Evolutionary conservation across 2,329 filamentous ascomycete species (phyloP).

Genomic region (Apiospora marii): DNA sequence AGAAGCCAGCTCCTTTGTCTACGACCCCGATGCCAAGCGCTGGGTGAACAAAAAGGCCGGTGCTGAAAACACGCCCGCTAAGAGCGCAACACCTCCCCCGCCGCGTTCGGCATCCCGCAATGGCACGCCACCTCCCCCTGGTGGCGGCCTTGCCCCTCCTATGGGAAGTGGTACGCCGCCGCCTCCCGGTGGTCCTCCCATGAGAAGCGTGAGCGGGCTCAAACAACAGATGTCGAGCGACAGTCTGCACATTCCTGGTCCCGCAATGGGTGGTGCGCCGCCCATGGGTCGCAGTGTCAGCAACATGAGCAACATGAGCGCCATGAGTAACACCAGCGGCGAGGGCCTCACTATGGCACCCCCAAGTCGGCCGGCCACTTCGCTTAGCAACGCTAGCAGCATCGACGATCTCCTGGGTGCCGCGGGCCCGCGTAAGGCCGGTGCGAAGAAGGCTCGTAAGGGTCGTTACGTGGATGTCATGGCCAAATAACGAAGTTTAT

Average conservation of each 20-base stretch:
- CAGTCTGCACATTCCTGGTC: conserved; percentile 42
- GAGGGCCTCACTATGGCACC: conserved; percentile 40
- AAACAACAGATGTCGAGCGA: conserved; percentile 47
- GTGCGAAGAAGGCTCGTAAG: conserved; percentile 77
- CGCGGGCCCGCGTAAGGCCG: conserved; percentile 71
- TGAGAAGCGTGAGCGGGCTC: conserved; percentile 38
- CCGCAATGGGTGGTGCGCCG: conserved; percentile 41
- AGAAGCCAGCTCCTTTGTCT: conserved; percentile 91
- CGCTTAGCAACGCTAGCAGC: conserved; percentile 89
- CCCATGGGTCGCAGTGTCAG: conserved; percentile 58
- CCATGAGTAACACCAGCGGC: conserved; percentile 14
- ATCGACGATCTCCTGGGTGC: conserved; percentile 92
- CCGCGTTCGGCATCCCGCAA: conserved; percentile 65
- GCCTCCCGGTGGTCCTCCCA: conserved; percentile 34
- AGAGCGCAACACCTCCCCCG: conserved; percentile 79
- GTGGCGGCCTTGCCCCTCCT: conserved; percentile 37
- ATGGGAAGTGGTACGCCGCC: conserved; percentile 31
- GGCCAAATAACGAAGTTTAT: conserved; percentile 64
- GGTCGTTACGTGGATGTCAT: conserved; percentile 96
- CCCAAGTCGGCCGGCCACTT: conserved; percentile 71
- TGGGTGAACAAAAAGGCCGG: conserved; percentile 97
- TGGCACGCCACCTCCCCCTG: conserved; percentile 54
- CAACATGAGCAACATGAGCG: conserved; percentile 50
- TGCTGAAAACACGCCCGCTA: conserved; percentile 65
- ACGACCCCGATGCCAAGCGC: conserved; percentile 93